Evolutionary conservation across 495 filamentous ascomycete genomes (phyloP), one percentile per base, ranked within the genome.

Genomic region (Hypoxylon crocopeplum): DNA sequence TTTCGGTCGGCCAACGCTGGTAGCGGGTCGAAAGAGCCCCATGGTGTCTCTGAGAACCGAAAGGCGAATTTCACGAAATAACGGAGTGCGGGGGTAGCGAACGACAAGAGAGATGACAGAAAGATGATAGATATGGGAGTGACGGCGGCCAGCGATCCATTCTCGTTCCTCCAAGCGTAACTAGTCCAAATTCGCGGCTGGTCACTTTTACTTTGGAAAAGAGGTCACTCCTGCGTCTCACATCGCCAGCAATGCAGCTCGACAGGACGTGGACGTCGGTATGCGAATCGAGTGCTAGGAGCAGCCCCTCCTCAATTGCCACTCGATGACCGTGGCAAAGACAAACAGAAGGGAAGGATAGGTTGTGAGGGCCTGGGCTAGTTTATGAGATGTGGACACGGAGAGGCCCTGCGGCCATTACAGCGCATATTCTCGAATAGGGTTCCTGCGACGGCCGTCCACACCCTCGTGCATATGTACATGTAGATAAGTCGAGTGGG

Each of bases 1-100:
- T 67, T 75, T 77, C 66, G 68, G 65, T 51, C 75, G 74, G 67
- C 69, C 70, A 38, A 70, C 56, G 30, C 57, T 68, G 53, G 75
- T 69, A 20, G 68, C 56, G 47, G 75, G 69, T 55, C 73, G 77
- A 53, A 76, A 68, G 48, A 78, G 46, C 60, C 65, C 61, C 68
- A 70, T 70, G 19, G 20, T 62, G 51, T 32, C 44, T 40, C 15
- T 8, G 27, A 39, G 24, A 7, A 21, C 11, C 11, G 27, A 46
- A 20, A 39, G 29, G 17, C n/a, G 47, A 11, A 10, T 49, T 58
- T 64, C 36, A 49, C 51, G 40, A 47, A 34, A 49, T 40, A 42
- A 47, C 50, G 16, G 40, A 40, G 47, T 62, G 24, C 41, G 48
- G 19, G 34, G 27, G 17, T 56, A 61, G 46, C 54, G 60, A 68